A percentile compares a stretch with the other conserved stretches of the same genome.
These are phyloP conservation scores for Acanthochlamys bracteata DNA, from an alignment of 106 monocot species.

Conservation along the genomic window DNA sequence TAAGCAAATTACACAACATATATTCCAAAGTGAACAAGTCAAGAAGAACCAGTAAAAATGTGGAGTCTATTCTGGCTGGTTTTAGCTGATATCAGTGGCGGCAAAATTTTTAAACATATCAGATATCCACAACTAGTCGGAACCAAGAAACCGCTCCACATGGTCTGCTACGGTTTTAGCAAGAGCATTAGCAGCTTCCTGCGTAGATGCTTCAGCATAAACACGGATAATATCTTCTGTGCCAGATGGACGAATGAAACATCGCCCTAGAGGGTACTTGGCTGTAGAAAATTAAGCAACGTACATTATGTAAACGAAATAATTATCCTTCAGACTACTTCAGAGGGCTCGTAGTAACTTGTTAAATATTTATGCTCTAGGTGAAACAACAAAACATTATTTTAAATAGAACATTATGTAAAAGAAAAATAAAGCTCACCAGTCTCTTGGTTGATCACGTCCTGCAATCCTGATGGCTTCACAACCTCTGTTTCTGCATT, in stretches of 20 bases:
- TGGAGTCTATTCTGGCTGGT: no score
- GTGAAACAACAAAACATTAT: no score
- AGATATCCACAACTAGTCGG: not conserved
- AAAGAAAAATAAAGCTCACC: constrained; percentile 27
- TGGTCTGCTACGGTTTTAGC: constrained; percentile 47
- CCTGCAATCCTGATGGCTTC: constrained; percentile 60
- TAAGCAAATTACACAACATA: no score
- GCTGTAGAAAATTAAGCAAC: constrained; percentile 51
- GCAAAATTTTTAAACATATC: not conserved
- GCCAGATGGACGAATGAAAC: constrained; percentile 85
- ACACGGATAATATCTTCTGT: constrained; percentile 89
- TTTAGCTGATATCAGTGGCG: no score
- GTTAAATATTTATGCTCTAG: no score
- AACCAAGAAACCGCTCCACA: constrained; percentile 46
- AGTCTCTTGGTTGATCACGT: constrained; percentile 51
- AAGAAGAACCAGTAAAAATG: no score
- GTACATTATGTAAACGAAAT: no score
- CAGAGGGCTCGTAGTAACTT: no score
- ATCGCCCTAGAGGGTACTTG: constrained; percentile 48
- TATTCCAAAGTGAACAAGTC: no score
- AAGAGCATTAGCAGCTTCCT: constrained; percentile 66
- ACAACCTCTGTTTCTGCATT: constrained; percentile 73
- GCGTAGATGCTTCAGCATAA: constrained; percentile 75
- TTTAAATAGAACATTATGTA: no score
- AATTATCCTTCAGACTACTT: no score